Percentiles rank a stretch among this genome's conserved stretches.
Evolutionary conservation across 1,284 basidiomycete genomes (phyloP).

Genomic region (Rhodotorula glutinis): DNA sequence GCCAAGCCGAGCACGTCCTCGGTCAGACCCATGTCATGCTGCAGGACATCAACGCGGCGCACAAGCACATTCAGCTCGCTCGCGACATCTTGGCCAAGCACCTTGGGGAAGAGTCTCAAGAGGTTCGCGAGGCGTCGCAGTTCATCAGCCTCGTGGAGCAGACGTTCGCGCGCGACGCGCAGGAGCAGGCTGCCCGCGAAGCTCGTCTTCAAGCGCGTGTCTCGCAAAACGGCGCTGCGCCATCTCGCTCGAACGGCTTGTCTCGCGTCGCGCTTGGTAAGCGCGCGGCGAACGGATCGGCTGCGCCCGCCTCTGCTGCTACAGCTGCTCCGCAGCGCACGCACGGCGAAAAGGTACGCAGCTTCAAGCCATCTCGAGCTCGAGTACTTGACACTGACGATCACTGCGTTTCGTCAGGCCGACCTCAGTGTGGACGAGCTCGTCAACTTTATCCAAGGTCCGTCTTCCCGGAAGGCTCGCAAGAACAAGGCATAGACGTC

Average conservation of each 20-base stretch:
- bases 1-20: conserved; percentile 49
- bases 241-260: conserved; percentile 25
- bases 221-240: conserved; percentile 46
- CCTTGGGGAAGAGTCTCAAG: conserved; percentile 50
- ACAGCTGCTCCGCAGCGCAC: conserved; percentile 12
- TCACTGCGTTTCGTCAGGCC: conserved; percentile 19
- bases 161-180: conserved; percentile 43
- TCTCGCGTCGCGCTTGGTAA: conserved; percentile 14
- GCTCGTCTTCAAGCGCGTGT: conserved; percentile 48
- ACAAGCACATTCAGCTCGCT: conserved; percentile 49
- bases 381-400: neutral
- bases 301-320: neutral
- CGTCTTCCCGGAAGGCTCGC: conserved; percentile 3
- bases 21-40: conserved; percentile 47
- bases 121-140: conserved; percentile 43
- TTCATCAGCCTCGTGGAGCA: conserved; percentile 48
- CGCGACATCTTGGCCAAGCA: conserved; percentile 49
- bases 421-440: conserved; percentile 51
- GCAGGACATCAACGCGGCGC: conserved; percentile 48
- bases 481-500: conserved; percentile 1
- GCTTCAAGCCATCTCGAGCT: neutral
- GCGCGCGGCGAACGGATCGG: conserved; percentile 7
- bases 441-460: conserved; percentile 49
- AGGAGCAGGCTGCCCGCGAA: conserved; percentile 47
- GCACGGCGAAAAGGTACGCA: conserved; percentile 44